Evolutionary conservation across 2,329 filamentous ascomycete species (phyloP).

Genomic region (Fusarium sp.): DNA sequence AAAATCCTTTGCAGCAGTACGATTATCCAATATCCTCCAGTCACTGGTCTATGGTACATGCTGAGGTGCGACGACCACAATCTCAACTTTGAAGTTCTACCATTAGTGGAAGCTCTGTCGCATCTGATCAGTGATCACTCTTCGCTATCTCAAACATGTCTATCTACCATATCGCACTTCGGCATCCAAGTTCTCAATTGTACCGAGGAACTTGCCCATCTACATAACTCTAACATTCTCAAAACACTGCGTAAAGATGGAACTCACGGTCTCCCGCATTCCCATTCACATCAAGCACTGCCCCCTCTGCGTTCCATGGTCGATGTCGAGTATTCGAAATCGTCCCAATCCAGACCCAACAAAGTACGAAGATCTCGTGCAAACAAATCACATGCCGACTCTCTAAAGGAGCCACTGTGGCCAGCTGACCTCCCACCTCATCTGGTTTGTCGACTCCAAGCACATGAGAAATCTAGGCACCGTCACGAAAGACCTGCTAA

Average conservation of each 20-base stretch:
- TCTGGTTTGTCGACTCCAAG: background rate
- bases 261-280: background rate
- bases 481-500: background rate
- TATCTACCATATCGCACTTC: background rate
- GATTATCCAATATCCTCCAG: background rate
- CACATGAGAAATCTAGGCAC: background rate
- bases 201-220: background rate
- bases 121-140: background rate
- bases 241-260: background rate
- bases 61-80: background rate
- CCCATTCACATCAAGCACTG: no score
- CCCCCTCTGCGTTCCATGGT: no score
- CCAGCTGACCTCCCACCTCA: background rate
- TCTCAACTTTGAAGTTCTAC: background rate
- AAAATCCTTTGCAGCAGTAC: background rate
- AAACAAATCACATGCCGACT: background rate
- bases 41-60: conserved; percentile 1
- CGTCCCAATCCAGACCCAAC: no score
- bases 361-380: no score
- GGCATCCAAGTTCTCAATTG: background rate
- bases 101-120: background rate
- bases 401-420: background rate
- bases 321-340: no score
- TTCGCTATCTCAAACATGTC: background rate
- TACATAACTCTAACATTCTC: background rate